phyloP scores from a whole-genome alignment of 2,329 filamentous ascomycete genomes.

The Colletotrichum trifolii region DNA sequence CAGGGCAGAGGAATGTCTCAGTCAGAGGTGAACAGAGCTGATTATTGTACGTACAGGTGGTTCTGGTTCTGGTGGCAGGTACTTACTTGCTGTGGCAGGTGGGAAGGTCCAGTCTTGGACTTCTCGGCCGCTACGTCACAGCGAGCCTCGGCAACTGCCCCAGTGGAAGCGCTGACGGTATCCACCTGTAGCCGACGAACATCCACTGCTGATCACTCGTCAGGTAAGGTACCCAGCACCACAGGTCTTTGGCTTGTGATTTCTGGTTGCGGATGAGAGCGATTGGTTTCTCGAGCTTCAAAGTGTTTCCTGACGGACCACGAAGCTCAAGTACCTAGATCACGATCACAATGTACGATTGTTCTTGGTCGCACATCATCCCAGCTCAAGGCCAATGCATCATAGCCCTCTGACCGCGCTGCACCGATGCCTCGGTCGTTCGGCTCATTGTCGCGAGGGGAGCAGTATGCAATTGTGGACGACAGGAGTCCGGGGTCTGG shows the following conservation, averaged over 20 bases:
- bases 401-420: neutral
- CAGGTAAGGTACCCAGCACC: no score
- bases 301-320: no score
- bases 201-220: neutral
- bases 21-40: no score
- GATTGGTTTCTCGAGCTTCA: no score
- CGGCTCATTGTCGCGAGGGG: conserved; percentile 31
- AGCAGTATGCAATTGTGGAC: neutral
- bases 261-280: no score
- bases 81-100: neutral
- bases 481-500: neutral
- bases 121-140: conserved; percentile 31
- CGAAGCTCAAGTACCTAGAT: no score
- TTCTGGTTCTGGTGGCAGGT: no score
- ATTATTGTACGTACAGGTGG: no score
- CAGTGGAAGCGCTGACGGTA: neutral
- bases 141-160: conserved; percentile 29
- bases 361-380: neutral
- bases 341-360: no score
- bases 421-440: conserved; percentile 35
- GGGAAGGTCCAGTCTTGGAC: neutral
- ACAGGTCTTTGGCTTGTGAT: no score
- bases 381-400: neutral
- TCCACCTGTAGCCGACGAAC: conserved; percentile 17
- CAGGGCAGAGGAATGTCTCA: no score